Conservation (phyloP, 164 flowering plant species). For the Platanus orientalis region DNA sequence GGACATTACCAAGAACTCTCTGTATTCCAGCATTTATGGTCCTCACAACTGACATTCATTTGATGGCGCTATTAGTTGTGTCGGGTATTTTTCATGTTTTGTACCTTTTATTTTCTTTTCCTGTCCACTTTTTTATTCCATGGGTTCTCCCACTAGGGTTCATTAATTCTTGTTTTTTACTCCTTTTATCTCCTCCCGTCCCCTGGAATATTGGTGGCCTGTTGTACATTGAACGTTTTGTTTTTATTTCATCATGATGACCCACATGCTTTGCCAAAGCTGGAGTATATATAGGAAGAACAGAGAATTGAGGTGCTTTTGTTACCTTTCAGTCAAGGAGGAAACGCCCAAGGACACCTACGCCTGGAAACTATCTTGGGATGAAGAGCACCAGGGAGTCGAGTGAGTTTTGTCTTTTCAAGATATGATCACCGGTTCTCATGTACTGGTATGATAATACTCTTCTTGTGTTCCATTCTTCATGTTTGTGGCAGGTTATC, state of each 20-base stretch:
- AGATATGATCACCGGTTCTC: neutral
- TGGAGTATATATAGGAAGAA: neutral
- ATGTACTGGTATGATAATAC: too few species aligned
- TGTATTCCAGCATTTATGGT: slow-evolving; percentile 77
- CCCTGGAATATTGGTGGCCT: neutral
- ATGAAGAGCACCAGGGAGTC: slow-evolving; percentile 61
- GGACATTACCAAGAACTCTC: slow-evolving; percentile 75
- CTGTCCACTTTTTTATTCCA: neutral
- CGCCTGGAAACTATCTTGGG: slow-evolving; percentile 98
- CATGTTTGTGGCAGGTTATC: slow-evolving; percentile 30
- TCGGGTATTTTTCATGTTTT: neutral
- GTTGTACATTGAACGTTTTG: neutral
- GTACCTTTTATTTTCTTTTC: neutral
- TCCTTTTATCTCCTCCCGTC: too few species aligned
- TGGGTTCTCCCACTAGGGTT: too few species aligned
- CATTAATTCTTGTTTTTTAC: too few species aligned
- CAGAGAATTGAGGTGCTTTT: slow-evolving; percentile 17
- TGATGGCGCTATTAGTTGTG: slow-evolving; percentile 32
- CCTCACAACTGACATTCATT: slow-evolving; percentile 48
- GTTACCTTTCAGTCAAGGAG: slow-evolving; percentile 78
- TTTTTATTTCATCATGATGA: slow-evolving; percentile 1
- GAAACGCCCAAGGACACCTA: slow-evolving; percentile 90
- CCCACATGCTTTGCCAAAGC: neutral
- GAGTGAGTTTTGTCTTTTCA: slow-evolving; percentile 32
- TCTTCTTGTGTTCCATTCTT: neutral